Percentiles rank a stretch among this genome's conserved stretches.
These are phyloP conservation scores for Diospyros kaki DNA, from an alignment of 148 eudicot species.

Conservation along the genomic window DNA sequence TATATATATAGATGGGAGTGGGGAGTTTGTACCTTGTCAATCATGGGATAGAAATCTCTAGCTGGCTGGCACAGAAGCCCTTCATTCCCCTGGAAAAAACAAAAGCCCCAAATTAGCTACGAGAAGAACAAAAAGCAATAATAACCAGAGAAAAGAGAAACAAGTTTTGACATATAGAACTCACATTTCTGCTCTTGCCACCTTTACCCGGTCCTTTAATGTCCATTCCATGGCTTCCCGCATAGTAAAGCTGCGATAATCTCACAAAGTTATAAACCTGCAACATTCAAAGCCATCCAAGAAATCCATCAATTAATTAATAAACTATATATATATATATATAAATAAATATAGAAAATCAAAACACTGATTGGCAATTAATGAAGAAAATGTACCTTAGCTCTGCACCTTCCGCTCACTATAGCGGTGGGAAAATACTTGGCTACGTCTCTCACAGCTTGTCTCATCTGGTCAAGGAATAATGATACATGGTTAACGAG, in stretches of 20 bases:
- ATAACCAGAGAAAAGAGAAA: background rate
- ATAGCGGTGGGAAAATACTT: slow-evolving; percentile 87
- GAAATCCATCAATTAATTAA: no score
- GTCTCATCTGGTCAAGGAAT: slow-evolving; percentile 61
- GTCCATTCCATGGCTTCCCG: no score
- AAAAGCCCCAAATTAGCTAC: background rate
- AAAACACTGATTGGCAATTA: no score
- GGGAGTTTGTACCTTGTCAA: slow-evolving; percentile 38
- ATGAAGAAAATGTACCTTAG: slow-evolving; percentile 52
- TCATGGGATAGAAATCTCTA: slow-evolving; percentile 65
- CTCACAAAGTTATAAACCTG: no score
- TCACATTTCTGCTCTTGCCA: slow-evolving; percentile 32
- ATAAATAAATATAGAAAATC: no score
- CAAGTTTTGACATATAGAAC: background rate
- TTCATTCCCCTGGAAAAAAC: slow-evolving; percentile 35
- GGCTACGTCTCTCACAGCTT: slow-evolving; percentile 59
- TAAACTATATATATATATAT: no score
- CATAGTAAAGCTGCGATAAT: no score
- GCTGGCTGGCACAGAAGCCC: slow-evolving; percentile 77
- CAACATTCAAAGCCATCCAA: no score
- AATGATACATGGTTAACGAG: background rate
- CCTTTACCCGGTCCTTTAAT: slow-evolving; percentile 1
- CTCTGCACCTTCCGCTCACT: slow-evolving; percentile 83
- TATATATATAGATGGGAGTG: background rate
- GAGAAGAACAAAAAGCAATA: background rate